phyloP scores from a whole-genome alignment of 331 rosid species.

The Malus hybrid region DNA sequence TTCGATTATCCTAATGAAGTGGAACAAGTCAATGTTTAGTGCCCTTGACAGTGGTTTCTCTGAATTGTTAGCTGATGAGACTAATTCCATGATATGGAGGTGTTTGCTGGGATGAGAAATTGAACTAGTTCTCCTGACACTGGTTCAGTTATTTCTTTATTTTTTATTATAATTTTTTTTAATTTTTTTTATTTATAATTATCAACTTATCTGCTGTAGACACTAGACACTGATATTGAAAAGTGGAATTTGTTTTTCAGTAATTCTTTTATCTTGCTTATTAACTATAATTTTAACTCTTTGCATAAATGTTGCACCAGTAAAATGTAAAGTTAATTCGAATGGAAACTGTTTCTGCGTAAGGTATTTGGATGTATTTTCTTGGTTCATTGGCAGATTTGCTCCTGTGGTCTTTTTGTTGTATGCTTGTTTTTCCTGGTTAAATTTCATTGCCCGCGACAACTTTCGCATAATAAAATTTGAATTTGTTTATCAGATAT shows the following conservation, averaged over 20 bases:
- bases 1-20: background rate
- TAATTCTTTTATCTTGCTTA: background rate
- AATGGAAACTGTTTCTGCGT: background rate
- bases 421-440: background rate
- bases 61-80: background rate
- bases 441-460: background rate
- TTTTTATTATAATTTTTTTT: background rate
- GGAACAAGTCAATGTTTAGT: background rate
- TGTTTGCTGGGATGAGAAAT: background rate
- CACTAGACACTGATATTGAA: background rate
- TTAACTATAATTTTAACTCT: background rate
- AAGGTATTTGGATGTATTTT: background rate
- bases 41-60: background rate
- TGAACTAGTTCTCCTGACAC: background rate
- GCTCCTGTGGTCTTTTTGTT: background rate
- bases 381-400: background rate
- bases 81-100: background rate
- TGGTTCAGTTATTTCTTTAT: background rate
- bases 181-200: background rate
- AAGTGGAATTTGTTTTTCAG: background rate
- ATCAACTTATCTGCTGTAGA: background rate
- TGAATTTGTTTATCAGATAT: background rate
- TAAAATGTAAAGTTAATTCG: background rate
- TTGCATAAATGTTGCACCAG: background rate
- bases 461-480: background rate